Evolutionary conservation across 2,329 filamentous ascomycete genomes (phyloP), one percentile per base, ranked within the genome.

Genomic region (Cytospora leucostoma): DNA sequence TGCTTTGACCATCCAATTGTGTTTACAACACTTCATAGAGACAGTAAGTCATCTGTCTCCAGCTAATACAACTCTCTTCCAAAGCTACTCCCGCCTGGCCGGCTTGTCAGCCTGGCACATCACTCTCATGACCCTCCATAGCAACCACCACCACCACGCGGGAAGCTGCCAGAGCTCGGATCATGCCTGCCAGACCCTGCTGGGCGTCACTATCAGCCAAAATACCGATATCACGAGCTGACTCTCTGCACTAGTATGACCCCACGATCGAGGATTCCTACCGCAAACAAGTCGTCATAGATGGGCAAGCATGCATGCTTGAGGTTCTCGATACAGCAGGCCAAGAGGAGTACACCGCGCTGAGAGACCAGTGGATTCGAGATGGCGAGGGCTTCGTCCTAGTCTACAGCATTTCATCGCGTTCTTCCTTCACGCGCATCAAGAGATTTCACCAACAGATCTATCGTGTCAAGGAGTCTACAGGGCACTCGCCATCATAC

Each of bases 341-440:
- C 63, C 95, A 99, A 77, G 95, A 99, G 80, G 95, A 99, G 80
- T 99, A 98, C 79, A 97, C 94, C 67, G 95, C 95, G 54, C 81
- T 98, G 72, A 86, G 95, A 73, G 95, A 98, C 76, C 95, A 98
- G 80, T 98, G 94, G 94, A 98, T 98, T 76, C 88, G 95, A 71
- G 94, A 98, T 74, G 94, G 95, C 69, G 95, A 99, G 77, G 95
- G 95, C 21, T 98, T 98, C 74, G 92, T 99, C 35, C 84, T 99
- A 66, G 95, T 99, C 68, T 98, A 99, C 82, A 97, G 93, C 81
- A 98, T 99, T 78, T 97, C 95, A 15, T 98, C 94, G 59, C 90
- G 95, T 72, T 93, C 93, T 38, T 98, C 94, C 21, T 98, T 98
- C 75, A 88, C 90, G 63, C 90, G 94, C 74, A 97, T 99, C 81